Evolutionary conservation across 768 basidiomycete species (phyloP), one percentile per base, ranked within the genome.

Genomic region (Tubosaeta sp.): DNA sequence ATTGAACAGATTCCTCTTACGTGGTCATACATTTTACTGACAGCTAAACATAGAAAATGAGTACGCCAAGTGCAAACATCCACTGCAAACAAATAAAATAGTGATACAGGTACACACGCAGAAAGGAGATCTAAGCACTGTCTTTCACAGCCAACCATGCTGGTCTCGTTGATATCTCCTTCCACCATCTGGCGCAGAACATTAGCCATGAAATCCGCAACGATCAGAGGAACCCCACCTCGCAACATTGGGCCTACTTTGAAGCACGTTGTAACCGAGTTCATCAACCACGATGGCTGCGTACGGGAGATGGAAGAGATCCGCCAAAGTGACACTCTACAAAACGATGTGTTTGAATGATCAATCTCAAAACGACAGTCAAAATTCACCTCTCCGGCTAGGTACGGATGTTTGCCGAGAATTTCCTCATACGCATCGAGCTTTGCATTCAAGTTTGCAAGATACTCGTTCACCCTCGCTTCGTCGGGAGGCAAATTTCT

Each of bases 371-470:
- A 1, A 27, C 36, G 32, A 3, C 2, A 7, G 16, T 3, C 7
- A 18, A 3, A 31, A 66, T 74, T 46, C 52, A 79, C 82, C 54
- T 81, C 69, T n/a, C 84, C 83, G 24, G 78, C 78, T 6, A 83
- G 63, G 56, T 82, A 84, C 29, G 70, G 64, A 30, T 77, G 75
- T 61, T 78, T 82, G 18, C 67, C 62, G 14, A 84, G 69, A 34
- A 86, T 78, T 14, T 55, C 59, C 10, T 84, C 76, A 53, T 83
- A 84, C 4, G 58, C 77, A 16, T 78, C 74, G 4, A 85, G 70
- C 41, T 72, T 77, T 4, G 54, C 58, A 1, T 65, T 66, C 16
- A 79, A 60, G 10, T 55, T 55, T 1, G 38, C 40, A 4, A 69
- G 36, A 25, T 58, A 56, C 25, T 57, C 52, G 1, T 56, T 58